These are phyloP conservation scores for Flueggea neowawraea DNA, from an alignment of 441 rosid genomes.

Conservation along the genomic window DNA sequence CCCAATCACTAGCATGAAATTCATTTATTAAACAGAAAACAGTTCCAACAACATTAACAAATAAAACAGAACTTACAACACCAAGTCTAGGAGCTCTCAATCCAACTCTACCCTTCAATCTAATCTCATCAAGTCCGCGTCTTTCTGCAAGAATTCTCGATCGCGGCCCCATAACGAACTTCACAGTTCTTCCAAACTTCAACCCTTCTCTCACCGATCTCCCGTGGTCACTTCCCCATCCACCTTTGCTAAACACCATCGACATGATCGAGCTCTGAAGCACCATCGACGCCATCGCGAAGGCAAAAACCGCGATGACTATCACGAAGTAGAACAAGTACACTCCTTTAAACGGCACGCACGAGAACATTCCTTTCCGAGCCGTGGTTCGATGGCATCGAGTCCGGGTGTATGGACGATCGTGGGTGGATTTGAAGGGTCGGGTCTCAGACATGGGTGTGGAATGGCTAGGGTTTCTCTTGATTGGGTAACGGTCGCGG, in stretches of 20 bases:
- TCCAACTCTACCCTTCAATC: slow-evolving; percentile 55
- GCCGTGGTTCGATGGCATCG: slow-evolving; percentile 31
- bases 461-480: slow-evolving; percentile 42
- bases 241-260: slow-evolving; percentile 55
- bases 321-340: slow-evolving; percentile 60
- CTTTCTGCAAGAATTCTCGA: slow-evolving; percentile 36
- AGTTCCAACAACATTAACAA: too few species aligned
- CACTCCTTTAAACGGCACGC: slow-evolving; percentile 58
- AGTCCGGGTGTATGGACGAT: slow-evolving; percentile 45
- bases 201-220: slow-evolving; percentile 40
- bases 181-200: slow-evolving; percentile 66
- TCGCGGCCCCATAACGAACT: slow-evolving; percentile 41
- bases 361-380: slow-evolving; percentile 47
- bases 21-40: too few species aligned
- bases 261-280: slow-evolving; percentile 75
- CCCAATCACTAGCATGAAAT: too few species aligned
- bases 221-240: slow-evolving; percentile 25
- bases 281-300: slow-evolving; percentile 70
- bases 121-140: slow-evolving; percentile 48
- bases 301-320: slow-evolving; percentile 64
- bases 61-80: slow-evolving; percentile 47
- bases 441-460: slow-evolving; percentile 8
- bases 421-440: slow-evolving; percentile 18
- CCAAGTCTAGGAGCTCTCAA: slow-evolving; percentile 87
- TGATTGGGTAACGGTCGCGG: slow-evolving; percentile 67